Evolutionary conservation across 257 asterid genomes (phyloP).

Genomic region (Pogostemon cablin): DNA sequence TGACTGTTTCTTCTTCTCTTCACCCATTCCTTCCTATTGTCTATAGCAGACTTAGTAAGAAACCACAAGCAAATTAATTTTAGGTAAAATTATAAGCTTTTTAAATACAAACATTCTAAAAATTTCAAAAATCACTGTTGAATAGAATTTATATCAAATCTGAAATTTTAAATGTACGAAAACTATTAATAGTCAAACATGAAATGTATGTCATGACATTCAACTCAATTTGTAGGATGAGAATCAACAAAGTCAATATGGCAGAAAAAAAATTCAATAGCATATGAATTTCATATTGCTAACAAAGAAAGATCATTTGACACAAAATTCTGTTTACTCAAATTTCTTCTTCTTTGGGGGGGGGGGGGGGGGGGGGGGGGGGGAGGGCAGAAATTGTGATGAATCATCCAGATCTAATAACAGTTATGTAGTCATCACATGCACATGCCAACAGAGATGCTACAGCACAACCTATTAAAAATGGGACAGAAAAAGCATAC

Average conservation of each 20-base stretch:
- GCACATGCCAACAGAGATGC: conserved; percentile 21
- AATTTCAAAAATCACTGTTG: no score
- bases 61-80: no score
- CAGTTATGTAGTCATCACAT: neutral
- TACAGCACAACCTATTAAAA: neutral
- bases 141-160: no score
- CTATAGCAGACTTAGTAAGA: no score
- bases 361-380: no score
- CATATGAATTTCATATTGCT: conserved; percentile 2
- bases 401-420: neutral
- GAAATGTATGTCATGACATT: no score
- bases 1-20: no score
- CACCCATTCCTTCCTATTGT: no score
- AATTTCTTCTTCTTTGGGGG: neutral
- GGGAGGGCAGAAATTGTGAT: neutral
- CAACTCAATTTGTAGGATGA: neutral
- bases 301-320: neutral
- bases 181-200: no score
- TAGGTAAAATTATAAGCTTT: no score
- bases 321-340: neutral
- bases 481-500: conserved; percentile 16
- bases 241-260: conserved; percentile 1
- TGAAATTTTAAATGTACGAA: no score
- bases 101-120: no score
- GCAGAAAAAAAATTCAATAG: neutral